These are phyloP conservation scores for Aspergillus luchuensis DNA, from an alignment of 2,329 filamentous ascomycete species.

Conservation along the genomic window DNA sequence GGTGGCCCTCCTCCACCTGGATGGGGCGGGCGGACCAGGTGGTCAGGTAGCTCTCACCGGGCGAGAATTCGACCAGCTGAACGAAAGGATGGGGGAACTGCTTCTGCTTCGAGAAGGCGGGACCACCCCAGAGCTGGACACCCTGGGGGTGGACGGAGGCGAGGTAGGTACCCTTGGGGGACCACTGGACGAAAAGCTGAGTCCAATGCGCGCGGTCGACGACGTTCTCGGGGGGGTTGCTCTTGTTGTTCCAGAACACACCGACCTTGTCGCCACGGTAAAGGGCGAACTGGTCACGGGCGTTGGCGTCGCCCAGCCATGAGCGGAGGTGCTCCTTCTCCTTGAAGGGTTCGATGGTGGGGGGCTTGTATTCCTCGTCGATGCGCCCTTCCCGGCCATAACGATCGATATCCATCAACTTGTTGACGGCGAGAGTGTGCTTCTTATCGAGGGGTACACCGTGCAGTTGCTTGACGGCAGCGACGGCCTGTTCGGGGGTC, in stretches of 20 bases:
- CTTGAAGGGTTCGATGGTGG: conserved; percentile 78
- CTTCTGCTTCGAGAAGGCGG: conserved; percentile 84
- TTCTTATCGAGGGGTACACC: conserved; percentile 90
- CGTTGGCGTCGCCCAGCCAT: conserved; percentile 85
- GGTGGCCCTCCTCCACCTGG: conserved; percentile 81
- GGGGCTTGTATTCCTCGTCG: conserved; percentile 84
- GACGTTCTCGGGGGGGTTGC: conserved; percentile 80
- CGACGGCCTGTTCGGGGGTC: conserved; percentile 82
- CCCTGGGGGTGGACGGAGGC: conserved; percentile 94
- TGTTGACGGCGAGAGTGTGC: conserved; percentile 94
- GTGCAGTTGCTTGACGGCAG: conserved; percentile 86
- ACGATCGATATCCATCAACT: conserved; percentile 95
- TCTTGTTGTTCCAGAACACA: conserved; percentile 98
- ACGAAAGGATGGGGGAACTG: conserved; percentile 94
- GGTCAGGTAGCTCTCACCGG: conserved; percentile 85
- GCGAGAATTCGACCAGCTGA: conserved; percentile 95
- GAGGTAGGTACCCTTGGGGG: conserved; percentile 88
- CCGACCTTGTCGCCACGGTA: conserved; percentile 89
- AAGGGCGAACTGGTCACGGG: conserved; percentile 94
- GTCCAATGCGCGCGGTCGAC: conserved; percentile 97
- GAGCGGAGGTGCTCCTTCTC: conserved; percentile 94
- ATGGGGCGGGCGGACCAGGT: conserved; percentile 97
- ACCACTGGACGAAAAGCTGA: conserved; percentile 98
- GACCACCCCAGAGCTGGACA: conserved; percentile 94
- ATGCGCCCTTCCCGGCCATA: conserved; percentile 92